These are phyloP conservation scores for Penicillium sp. DNA, from an alignment of 2,329 filamentous ascomycete genomes.

Conservation along the genomic window DNA sequence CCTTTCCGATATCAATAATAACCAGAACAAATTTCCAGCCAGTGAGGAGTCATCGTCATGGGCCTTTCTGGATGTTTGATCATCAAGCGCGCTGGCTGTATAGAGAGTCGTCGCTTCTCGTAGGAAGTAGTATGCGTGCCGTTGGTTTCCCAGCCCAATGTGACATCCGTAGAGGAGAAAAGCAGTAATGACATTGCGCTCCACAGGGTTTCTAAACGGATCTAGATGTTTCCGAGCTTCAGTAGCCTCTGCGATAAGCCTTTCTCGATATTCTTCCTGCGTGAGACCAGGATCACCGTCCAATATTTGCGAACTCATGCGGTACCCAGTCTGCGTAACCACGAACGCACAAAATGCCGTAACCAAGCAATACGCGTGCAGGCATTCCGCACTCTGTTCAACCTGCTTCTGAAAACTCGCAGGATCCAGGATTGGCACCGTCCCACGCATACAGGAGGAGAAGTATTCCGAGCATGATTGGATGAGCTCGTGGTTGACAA, in stretches of 20 bases:
- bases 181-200: constrained; percentile 61
- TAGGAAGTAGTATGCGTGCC: constrained; percentile 74
- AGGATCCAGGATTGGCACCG: constrained; percentile 34
- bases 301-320: not conserved
- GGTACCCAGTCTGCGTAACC: constrained; percentile 27
- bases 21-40: constrained; percentile 65
- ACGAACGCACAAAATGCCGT: constrained; percentile 44
- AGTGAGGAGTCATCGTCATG: constrained; percentile 45
- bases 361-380: constrained; percentile 36
- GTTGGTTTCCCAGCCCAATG: constrained; percentile 69
- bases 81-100: constrained; percentile 48
- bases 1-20: constrained; percentile 69
- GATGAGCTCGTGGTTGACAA: constrained; percentile 16
- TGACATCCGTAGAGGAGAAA: constrained; percentile 73
- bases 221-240: constrained; percentile 24
- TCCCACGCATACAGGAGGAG: constrained; percentile 26
- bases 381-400: constrained; percentile 8
- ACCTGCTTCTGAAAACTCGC: constrained; percentile 30
- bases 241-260: constrained; percentile 33
- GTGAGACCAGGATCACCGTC: not conserved
- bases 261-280: constrained; percentile 13
- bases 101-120: constrained; percentile 74
- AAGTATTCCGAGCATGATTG: constrained; percentile 25
- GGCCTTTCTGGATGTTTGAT: constrained; percentile 58
- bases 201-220: constrained; percentile 25